Evolutionary conservation across 2,329 filamentous ascomycete genomes (phyloP), one percentile per base, ranked within the genome.

Genomic region (Trichoderma simmonsii): DNA sequence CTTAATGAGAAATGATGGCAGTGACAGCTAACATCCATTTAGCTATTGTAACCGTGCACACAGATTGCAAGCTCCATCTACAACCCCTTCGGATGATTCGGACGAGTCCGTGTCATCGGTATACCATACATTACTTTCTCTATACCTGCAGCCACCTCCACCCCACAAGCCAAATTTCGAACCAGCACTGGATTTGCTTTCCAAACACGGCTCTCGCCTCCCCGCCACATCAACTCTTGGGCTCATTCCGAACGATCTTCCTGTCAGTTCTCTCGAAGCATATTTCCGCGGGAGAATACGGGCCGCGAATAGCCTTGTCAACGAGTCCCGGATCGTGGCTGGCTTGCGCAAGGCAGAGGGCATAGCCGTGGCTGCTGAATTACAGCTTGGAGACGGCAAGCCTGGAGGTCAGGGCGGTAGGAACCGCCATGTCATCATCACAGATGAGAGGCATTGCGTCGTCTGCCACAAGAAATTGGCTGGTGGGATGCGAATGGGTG

Each of bases 201-300:
- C 93, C 57, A 93, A 93, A 76, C 96, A 99, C 79, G 96, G 96
- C 62, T 94, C 95, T 12, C 92, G 96, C 12, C 88, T 99, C 6
- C 95, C 97, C 0, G 94, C 96, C 0, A 89, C 90, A 5, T 95
- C 93, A 39, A 97, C 95, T 0, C 86, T 99, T 8, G 90, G 92
- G 24, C 87, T 99, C 26, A 95, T 99, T 59, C 96, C 96, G 0
- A 88, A 93, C 73, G 86, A 89, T 4, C 88, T 98, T 8, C 91
- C 94, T 0, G 89, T 98, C 8, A 85, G 87, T 48, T 89, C 96
- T 71, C 88, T 99, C 0, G 93, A 95, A 77, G 92, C 92, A 15
- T 99, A 99, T 82, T 98, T 99, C 85, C 90, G 91, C 48, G 94
- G 95, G 12, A 91, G 95, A 26, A 97, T 98, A 77, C 91, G 96